A percentile compares a stretch with the other conserved stretches of the same genome.
phyloP scores from a whole-genome alignment of 1,139 yeast species.

The Saccharomycopsis hybrid region DNA sequence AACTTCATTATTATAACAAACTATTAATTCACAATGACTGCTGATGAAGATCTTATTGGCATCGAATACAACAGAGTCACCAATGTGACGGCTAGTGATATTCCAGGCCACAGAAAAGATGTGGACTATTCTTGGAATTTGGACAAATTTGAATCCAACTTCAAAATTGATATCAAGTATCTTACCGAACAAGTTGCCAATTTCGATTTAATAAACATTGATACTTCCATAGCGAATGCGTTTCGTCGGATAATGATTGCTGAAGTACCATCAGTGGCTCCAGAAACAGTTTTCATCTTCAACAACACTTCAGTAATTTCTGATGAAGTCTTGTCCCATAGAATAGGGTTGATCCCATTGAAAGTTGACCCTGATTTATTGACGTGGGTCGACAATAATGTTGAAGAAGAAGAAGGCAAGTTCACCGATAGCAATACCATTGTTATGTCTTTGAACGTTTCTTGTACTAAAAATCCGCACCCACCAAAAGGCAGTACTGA shows the following conservation, averaged over 20 bases:
- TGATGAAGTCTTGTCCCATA: constrained; percentile 93
- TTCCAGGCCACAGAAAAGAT: constrained; percentile 71
- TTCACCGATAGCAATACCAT: constrained; percentile 85
- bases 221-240: constrained; percentile 92
- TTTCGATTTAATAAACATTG: constrained; percentile 80
- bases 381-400: constrained; percentile 64
- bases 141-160: constrained; percentile 65
- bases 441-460: constrained; percentile 72
- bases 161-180: constrained; percentile 63
- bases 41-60: constrained; percentile 58
- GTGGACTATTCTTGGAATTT: constrained; percentile 78
- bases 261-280: constrained; percentile 94
- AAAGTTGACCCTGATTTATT: constrained; percentile 86
- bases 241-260: constrained; percentile 95
- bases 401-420: constrained; percentile 55
- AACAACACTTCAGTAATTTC: constrained; percentile 95
- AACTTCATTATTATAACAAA: too few species aligned
- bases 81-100: constrained; percentile 78
- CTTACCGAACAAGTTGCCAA: constrained; percentile 68
- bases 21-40: constrained; percentile 3
- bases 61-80: constrained; percentile 90
- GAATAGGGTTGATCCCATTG: constrained; percentile 88
- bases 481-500: constrained; percentile 67
- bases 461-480: constrained; percentile 79
- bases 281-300: constrained; percentile 82